These are phyloP conservation scores for Spizellomyces punctatus DNA, from an alignment of 192 early-diverging fungal genomes.

Conservation along the genomic window DNA sequence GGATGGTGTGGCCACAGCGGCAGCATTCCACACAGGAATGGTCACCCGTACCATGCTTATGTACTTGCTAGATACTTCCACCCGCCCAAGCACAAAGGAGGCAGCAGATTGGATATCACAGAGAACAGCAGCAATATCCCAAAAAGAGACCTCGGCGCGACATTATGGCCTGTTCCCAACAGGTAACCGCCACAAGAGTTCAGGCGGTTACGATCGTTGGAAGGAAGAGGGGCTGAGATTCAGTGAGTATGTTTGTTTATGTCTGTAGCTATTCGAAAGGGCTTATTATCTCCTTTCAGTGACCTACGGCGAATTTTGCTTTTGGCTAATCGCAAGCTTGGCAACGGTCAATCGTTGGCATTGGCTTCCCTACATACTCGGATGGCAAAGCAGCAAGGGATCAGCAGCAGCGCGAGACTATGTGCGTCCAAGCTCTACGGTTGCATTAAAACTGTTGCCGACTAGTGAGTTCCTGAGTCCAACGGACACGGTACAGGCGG, in stretches of 20 bases:
- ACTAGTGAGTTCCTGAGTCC: no score
- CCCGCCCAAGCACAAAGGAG: constrained; percentile 13
- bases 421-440: no score
- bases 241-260: constrained; percentile 10
- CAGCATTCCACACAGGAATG: constrained; percentile 18
- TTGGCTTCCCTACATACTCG: background rate
- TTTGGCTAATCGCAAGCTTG: constrained; percentile 5
- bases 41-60: constrained; percentile 22
- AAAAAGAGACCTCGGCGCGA: background rate
- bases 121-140: background rate
- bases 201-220: constrained; percentile 24
- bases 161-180: background rate
- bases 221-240: constrained; percentile 15
- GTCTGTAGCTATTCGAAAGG: no score
- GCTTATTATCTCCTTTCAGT: background rate
- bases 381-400: background rate
- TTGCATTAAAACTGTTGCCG: no score
- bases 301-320: constrained; percentile 21
- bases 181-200: background rate
- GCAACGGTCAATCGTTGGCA: background rate
- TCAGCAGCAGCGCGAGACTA: background rate
- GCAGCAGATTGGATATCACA: constrained; percentile 16
- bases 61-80: constrained; percentile 22
- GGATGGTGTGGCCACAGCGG: constrained; percentile 26
- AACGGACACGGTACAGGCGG: no score